Conservation (phyloP, 495 filamentous ascomycete species). For the Penicillium flavigenum region DNA sequence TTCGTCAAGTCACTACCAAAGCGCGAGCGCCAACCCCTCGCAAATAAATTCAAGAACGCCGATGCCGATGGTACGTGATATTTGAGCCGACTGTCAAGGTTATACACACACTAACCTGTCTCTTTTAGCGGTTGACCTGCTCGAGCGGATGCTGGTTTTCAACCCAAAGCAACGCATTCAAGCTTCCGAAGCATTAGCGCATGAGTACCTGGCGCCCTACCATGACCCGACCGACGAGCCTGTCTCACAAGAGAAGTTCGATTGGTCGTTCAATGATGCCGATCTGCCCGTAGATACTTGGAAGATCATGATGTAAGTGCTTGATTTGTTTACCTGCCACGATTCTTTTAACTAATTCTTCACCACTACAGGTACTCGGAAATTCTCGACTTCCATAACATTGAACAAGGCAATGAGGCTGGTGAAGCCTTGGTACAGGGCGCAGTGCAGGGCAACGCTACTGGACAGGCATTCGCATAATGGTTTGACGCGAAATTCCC, state of each 20-base stretch:
- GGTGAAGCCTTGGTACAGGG: conserved; percentile 38
- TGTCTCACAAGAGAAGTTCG: conserved; percentile 94
- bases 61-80: conserved; percentile 76
- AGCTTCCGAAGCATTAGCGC: conserved; percentile 78
- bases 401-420: conserved; percentile 60
- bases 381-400: conserved; percentile 98
- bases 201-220: conserved; percentile 93
- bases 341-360: conserved; percentile 19
- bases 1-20: conserved; percentile 99
- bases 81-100: not conserved
- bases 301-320: conserved; percentile 97
- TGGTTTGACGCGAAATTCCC: conserved; percentile 1
- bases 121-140: conserved; percentile 76
- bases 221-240: conserved; percentile 97
- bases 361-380: conserved; percentile 81
- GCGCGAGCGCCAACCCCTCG: conserved; percentile 84
- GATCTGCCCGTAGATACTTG: conserved; percentile 98
- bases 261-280: conserved; percentile 99
- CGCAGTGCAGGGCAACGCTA: conserved; percentile 30
- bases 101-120: conserved; percentile 16
- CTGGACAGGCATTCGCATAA: conserved; percentile 36
- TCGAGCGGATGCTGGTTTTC: conserved; percentile 97
- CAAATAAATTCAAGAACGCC: conserved; percentile 93
- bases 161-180: conserved; percentile 90
- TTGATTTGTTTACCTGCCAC: not conserved